Evolutionary conservation across 345 rosid species (phyloP).

Genomic region (Physaria fendleri): DNA sequence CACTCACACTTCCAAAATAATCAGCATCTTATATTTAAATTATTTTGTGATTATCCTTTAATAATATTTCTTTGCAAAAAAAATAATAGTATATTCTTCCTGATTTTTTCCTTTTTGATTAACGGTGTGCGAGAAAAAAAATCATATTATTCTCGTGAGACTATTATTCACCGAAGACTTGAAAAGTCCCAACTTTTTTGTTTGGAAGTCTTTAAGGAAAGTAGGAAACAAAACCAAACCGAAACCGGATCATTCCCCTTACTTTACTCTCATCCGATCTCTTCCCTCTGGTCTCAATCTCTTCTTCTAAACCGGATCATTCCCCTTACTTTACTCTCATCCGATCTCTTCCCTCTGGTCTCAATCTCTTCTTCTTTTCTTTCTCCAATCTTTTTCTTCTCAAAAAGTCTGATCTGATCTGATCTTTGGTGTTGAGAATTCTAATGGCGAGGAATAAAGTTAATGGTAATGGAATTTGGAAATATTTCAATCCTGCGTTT

Average conservation of each 20-base stretch:
- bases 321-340: constrained; percentile 14
- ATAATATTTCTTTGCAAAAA: no score
- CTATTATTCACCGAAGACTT: no score
- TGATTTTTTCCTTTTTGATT: no score
- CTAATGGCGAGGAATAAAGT: constrained; percentile 29
- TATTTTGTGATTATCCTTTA: no score
- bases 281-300: background rate
- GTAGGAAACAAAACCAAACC: no score
- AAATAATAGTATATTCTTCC: no score
- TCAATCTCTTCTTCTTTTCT: background rate
- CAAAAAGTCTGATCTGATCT: constrained; percentile 22
- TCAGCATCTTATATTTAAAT: no score
- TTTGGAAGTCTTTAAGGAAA: no score
- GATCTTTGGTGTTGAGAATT: background rate
- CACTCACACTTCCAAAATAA: no score
- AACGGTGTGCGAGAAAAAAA: no score
- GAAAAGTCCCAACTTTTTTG: no score
- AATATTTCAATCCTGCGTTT: constrained; percentile 61
- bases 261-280: constrained; percentile 16
- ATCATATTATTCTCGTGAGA: no score
- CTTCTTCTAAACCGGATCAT: background rate
- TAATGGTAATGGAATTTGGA: constrained; percentile 33
- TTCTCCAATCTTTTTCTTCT: background rate
- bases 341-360: background rate
- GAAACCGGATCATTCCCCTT: constrained; percentile 8